Evolutionary conservation across 2,329 filamentous ascomycete species (phyloP).

Genomic region (Diplodia seriata): DNA sequence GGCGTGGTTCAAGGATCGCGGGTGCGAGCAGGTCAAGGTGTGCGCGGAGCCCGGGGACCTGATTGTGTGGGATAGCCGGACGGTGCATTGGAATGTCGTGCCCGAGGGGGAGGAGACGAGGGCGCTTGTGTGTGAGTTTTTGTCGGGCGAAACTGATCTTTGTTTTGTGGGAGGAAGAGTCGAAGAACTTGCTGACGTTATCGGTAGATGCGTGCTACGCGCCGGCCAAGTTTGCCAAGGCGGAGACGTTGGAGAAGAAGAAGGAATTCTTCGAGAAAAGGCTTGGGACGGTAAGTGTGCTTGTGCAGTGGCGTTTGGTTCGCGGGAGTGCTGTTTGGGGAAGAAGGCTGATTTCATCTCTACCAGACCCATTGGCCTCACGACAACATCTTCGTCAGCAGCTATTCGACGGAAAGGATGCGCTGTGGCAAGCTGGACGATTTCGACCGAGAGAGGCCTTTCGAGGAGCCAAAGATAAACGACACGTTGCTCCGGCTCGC

Average conservation of each 20-base stretch:
- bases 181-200: background rate
- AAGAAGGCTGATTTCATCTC: background rate
- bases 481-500: constrained; percentile 17
- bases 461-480: constrained; percentile 18
- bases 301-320: too few species aligned
- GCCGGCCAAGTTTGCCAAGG: constrained; percentile 18
- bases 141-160: too few species aligned
- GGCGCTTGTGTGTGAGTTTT: constrained; percentile 24
- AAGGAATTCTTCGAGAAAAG: constrained; percentile 34
- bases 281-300: constrained; percentile 19
- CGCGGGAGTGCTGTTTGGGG: too few species aligned
- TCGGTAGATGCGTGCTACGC: constrained; percentile 20
- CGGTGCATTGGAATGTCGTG: constrained; percentile 52
- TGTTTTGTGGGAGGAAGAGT: background rate
- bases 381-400: constrained; percentile 19
- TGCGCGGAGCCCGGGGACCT: constrained; percentile 53
- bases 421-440: constrained; percentile 8
- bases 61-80: constrained; percentile 56
- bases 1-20: constrained; percentile 52
- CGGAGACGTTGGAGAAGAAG: constrained; percentile 35
- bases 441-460: constrained; percentile 1
- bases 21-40: constrained; percentile 51
- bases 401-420: background rate
- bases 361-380: constrained; percentile 30
- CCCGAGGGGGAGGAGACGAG: constrained; percentile 44